These are phyloP conservation scores for Metarhizium robertsii DNA, from an alignment of 2,329 filamentous ascomycete genomes.

Conservation along the genomic window DNA sequence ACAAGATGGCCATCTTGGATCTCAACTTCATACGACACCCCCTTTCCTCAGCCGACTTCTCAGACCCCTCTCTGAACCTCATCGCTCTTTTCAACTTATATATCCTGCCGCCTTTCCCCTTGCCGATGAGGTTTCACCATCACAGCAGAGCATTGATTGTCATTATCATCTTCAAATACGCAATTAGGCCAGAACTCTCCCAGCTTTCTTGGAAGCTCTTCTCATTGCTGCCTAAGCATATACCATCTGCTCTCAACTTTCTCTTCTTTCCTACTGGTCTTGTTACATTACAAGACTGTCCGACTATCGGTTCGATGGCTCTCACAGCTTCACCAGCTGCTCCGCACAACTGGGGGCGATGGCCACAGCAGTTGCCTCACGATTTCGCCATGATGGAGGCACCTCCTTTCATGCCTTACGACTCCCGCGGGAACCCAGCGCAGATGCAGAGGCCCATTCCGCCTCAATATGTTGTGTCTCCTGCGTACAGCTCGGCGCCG, in stretches of 20 bases:
- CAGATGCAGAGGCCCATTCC: constrained; percentile 35
- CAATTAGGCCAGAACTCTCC: neutral
- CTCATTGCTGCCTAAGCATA: neutral
- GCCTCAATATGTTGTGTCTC: constrained; percentile 36
- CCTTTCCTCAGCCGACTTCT: constrained; percentile 1
- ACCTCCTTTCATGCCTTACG: constrained; percentile 38
- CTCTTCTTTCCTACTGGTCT: neutral
- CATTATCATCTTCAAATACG: neutral
- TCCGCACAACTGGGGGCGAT: constrained; percentile 44
- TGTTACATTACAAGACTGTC: constrained; percentile 13
- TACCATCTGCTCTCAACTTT: neutral
- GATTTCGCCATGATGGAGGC: constrained; percentile 41
- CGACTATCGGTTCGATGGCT: constrained; percentile 28
- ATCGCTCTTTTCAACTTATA: constrained; percentile 2
- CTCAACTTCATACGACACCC: constrained; percentile 3
- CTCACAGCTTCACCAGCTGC: constrained; percentile 36
- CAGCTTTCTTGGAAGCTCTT: neutral
- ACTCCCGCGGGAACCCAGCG: constrained; percentile 29
- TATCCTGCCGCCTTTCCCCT: constrained; percentile 1
- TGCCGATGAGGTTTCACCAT: neutral
- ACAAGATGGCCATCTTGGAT: constrained; percentile 1
- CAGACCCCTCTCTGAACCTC: neutral
- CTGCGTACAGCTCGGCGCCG: constrained; percentile 33
- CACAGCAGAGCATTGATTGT: neutral
- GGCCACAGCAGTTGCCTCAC: constrained; percentile 38